phyloP scores from a whole-genome alignment of 202 grass and related monocot genomes.

The Musa balbisiana region DNA sequence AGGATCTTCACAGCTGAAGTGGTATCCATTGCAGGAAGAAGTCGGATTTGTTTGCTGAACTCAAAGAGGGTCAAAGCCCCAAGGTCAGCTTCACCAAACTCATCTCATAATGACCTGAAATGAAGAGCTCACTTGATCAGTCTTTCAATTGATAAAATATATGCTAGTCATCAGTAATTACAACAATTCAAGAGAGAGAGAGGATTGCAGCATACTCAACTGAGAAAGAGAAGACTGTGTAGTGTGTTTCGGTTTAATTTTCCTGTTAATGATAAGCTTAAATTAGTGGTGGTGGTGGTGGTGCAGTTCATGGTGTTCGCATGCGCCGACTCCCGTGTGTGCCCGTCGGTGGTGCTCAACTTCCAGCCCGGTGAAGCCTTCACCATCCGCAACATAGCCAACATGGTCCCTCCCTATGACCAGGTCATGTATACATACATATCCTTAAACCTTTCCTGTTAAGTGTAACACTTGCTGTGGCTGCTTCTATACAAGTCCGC shows the following conservation, averaged over 20 bases:
- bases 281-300: background rate
- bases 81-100: slow-evolving; percentile 29
- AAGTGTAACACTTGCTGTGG: background rate
- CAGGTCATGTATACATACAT: slow-evolving; percentile 30
- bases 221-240: background rate
- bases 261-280: background rate
- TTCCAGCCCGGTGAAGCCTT: slow-evolving; percentile 90
- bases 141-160: background rate
- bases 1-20: no score
- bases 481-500: no score
- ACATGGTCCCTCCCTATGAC: slow-evolving; percentile 63
- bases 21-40: slow-evolving; percentile 47
- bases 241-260: no score
- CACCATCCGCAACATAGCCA: slow-evolving; percentile 86
- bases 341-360: slow-evolving; percentile 83
- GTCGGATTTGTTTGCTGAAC: slow-evolving; percentile 50
- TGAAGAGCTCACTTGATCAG: background rate
- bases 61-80: slow-evolving; percentile 65
- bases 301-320: slow-evolving; percentile 97
- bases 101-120: no score
- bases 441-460: background rate
- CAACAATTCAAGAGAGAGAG: no score
- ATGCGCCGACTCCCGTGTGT: slow-evolving; percentile 82
- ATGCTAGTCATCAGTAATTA: no score
- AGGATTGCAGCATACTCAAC: no score